Conservation (phyloP, 768 basidiomycete species). For the Phlebiopsis gigantea region DNA sequence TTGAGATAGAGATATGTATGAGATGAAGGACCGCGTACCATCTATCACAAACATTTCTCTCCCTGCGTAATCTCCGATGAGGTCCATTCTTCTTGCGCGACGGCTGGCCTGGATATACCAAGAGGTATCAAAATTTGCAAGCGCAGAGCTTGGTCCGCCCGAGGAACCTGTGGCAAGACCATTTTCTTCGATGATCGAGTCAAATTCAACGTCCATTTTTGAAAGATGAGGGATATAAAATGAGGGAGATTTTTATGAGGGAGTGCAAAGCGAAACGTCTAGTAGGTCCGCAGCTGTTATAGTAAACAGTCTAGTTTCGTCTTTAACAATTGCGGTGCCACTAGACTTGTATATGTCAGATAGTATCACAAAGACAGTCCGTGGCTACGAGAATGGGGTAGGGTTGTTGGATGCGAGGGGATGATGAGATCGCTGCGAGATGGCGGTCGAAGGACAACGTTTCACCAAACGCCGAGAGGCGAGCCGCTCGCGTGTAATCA, state of each 20-base stretch:
- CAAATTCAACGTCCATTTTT: constrained; percentile 1
- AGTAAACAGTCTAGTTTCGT: not conserved
- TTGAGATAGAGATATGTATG: not conserved
- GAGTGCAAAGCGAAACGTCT: not conserved
- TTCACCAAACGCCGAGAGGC: too few relatives aligned
- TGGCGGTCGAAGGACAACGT: not conserved
- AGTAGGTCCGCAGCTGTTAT: constrained; percentile 1
- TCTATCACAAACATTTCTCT: constrained; percentile 61
- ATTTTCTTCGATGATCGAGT: not conserved
- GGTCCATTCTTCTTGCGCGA: constrained; percentile 56
- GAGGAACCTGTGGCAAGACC: not conserved
- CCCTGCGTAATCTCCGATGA: constrained; percentile 68
- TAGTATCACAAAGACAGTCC: not conserved
- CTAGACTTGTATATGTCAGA: not conserved
- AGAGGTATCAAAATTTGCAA: constrained; percentile 25
- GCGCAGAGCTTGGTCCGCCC: not conserved
- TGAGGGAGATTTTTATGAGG: not conserved
- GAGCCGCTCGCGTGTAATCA: not conserved
- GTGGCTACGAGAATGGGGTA: not conserved
- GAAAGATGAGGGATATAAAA: not conserved
- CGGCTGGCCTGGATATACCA: constrained; percentile 36
- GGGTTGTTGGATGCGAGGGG: not conserved
- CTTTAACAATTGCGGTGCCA: constrained; percentile 1
- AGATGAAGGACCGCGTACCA: constrained; percentile 31
- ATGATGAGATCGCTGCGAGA: not conserved